These are phyloP conservation scores for Hemerocallis citrina DNA, from an alignment of 106 monocot genomes.

Conservation along the genomic window DNA sequence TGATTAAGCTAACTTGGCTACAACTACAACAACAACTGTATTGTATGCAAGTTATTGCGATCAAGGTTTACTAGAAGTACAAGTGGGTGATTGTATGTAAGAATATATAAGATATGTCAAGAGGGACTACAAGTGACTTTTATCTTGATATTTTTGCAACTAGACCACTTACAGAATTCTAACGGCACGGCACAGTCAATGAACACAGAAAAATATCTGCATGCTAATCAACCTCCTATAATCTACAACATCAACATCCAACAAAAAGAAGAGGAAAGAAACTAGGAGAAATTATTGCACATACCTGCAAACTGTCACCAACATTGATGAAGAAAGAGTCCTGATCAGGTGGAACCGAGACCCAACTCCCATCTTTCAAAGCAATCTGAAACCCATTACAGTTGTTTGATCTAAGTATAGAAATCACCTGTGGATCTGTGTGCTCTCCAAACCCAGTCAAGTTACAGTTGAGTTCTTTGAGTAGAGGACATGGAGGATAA, in stretches of 20 bases:
- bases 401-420: slow-evolving; percentile 35
- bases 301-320: slow-evolving; percentile 65
- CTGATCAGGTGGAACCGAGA: slow-evolving; percentile 45
- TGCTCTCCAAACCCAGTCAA: slow-evolving; percentile 57
- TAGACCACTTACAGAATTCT: too few relatives aligned
- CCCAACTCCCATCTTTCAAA: slow-evolving; percentile 53
- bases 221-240: background rate
- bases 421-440: slow-evolving; percentile 50
- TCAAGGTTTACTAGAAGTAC: too few relatives aligned
- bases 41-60: too few relatives aligned
- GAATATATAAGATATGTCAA: too few relatives aligned
- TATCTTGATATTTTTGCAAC: too few relatives aligned
- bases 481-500: slow-evolving; percentile 47
- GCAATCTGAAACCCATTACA: slow-evolving; percentile 37
- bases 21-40: too few relatives aligned
- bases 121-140: too few relatives aligned
- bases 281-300: background rate
- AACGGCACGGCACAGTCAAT: too few relatives aligned
- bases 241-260: background rate
- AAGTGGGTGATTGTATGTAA: too few relatives aligned
- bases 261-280: background rate
- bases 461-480: slow-evolving; percentile 7
- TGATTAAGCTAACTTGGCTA: too few relatives aligned
- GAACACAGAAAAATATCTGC: background rate
- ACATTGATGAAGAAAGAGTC: slow-evolving; percentile 65